Percentiles rank a stretch among this genome's conserved stretches.
Conservation (phyloP, 2,329 filamentous ascomycete genomes). For the Paecilomyces sp. region DNA sequence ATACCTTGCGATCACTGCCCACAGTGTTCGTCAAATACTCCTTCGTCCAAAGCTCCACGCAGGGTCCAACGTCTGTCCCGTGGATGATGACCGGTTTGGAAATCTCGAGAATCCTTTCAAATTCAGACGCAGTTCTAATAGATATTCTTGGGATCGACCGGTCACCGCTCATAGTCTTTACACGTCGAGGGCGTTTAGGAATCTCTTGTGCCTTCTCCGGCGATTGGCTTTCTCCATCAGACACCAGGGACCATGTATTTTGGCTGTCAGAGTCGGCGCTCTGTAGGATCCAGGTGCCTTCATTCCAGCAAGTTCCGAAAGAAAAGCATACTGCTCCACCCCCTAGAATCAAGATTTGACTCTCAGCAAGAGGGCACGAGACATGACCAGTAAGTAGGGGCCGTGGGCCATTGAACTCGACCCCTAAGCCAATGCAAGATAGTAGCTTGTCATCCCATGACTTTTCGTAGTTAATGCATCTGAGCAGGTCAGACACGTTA, state of each 20-base stretch:
- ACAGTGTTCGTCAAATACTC: constrained; percentile 59
- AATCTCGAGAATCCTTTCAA: constrained; percentile 51
- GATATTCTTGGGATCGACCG: constrained; percentile 45
- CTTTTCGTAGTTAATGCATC: constrained; percentile 11
- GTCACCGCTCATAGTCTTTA: constrained; percentile 5
- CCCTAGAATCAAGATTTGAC: constrained; percentile 58
- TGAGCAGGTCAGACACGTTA: constrained; percentile 13
- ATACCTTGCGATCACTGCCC: constrained; percentile 55
- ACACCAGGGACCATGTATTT: constrained; percentile 27
- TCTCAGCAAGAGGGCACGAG: constrained; percentile 39
- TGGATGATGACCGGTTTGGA: constrained; percentile 61
- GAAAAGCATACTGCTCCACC: constrained; percentile 86
- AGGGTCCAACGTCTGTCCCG: constrained; percentile 59
- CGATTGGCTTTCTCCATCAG: constrained; percentile 9
- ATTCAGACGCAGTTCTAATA: constrained; percentile 49
- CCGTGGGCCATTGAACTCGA: constrained; percentile 32
- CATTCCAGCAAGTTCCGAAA: constrained; percentile 81
- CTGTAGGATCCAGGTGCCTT: constrained; percentile 47
- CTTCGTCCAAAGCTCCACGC: constrained; percentile 59
- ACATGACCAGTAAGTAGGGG: constrained; percentile 69
- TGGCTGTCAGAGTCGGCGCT: constrained; percentile 13
- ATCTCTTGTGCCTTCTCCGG: neutral
- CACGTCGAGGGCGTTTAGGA: constrained; percentile 11
- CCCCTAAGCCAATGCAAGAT: constrained; percentile 18
- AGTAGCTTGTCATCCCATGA: constrained; percentile 17